Conservation (phyloP, 768 basidiomycete genomes). For the Mycena haematopus region DNA sequence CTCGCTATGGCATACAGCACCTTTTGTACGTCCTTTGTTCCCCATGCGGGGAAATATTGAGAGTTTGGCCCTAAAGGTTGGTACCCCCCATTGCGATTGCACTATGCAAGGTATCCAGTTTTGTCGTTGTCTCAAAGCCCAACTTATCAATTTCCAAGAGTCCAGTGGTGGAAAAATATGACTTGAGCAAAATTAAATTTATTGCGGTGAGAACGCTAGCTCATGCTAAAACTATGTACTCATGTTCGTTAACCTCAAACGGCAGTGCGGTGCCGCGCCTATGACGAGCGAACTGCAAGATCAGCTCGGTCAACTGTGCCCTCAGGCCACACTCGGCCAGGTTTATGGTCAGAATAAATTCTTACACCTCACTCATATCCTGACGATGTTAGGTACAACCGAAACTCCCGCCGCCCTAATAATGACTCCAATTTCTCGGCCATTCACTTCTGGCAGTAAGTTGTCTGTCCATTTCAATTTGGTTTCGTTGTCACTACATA, state of each 20-base stretch:
- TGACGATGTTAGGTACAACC: slow-evolving; percentile 58
- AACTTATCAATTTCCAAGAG: slow-evolving; percentile 41
- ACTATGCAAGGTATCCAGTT: slow-evolving; percentile 55
- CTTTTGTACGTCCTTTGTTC: slow-evolving; percentile 35
- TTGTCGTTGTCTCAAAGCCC: background rate
- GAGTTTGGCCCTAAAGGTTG: slow-evolving; percentile 30
- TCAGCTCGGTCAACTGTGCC: slow-evolving; percentile 54
- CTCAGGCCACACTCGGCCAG: slow-evolving; percentile 59
- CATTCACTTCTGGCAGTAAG: slow-evolving; percentile 34
- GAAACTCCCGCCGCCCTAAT: slow-evolving; percentile 60
- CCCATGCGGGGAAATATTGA: background rate
- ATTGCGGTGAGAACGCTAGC: slow-evolving; percentile 49
- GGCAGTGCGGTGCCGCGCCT: slow-evolving; percentile 59
- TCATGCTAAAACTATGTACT: background rate
- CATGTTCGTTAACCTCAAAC: slow-evolving; percentile 21
- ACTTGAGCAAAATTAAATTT: slow-evolving; percentile 47
- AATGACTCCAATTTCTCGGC: slow-evolving; percentile 53
- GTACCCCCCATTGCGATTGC: slow-evolving; percentile 63
- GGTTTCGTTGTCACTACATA: too few species aligned
- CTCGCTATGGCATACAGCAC: slow-evolving; percentile 60
- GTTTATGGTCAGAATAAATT: slow-evolving; percentile 50
- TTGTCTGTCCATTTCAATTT: background rate
- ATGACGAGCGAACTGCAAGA: slow-evolving; percentile 58
- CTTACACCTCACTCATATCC: background rate
- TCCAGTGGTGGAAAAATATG: slow-evolving; percentile 55